Conservation (phyloP, 140 eudicot genomes). For the Artemisia princeps region DNA sequence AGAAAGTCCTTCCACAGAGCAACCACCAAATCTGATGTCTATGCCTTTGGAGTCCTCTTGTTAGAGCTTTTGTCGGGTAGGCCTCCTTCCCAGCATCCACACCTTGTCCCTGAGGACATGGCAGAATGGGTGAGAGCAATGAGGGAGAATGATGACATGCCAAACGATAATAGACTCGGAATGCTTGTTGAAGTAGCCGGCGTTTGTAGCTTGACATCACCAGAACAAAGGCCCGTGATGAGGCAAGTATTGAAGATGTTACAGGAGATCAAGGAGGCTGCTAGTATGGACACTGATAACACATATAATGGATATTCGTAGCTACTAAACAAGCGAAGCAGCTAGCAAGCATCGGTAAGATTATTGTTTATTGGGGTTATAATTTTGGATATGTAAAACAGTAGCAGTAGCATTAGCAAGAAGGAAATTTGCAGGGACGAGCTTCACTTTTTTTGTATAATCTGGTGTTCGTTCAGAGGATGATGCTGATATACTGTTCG, state of each 20-base stretch:
- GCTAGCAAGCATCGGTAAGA: conserved; percentile 7
- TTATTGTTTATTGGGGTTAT: conserved; percentile 15
- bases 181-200: conserved; percentile 80
- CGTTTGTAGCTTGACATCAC: conserved; percentile 68
- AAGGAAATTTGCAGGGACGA: conserved; percentile 17
- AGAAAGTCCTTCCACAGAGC: conserved; percentile 47
- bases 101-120: conserved; percentile 60
- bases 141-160: conserved; percentile 61
- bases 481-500: not conserved
- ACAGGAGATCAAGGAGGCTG: conserved; percentile 64
- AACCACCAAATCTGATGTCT: conserved; percentile 66
- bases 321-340: conserved; percentile 9
- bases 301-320: conserved; percentile 34
- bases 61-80: conserved; percentile 75
- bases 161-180: conserved; percentile 52
- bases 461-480: conserved; percentile 12
- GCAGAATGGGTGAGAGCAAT: conserved; percentile 75
- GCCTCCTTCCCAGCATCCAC: conserved; percentile 81
- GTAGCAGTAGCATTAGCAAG: not conserved
- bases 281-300: conserved; percentile 38
- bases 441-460: conserved; percentile 22
- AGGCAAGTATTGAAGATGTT: conserved; percentile 79
- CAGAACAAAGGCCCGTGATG: conserved; percentile 87
- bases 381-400: conserved; percentile 7
- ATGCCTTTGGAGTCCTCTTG: conserved; percentile 70